phyloP scores from a whole-genome alignment of 768 basidiomycete genomes.

The Gymnopilus dilepis region DNA sequence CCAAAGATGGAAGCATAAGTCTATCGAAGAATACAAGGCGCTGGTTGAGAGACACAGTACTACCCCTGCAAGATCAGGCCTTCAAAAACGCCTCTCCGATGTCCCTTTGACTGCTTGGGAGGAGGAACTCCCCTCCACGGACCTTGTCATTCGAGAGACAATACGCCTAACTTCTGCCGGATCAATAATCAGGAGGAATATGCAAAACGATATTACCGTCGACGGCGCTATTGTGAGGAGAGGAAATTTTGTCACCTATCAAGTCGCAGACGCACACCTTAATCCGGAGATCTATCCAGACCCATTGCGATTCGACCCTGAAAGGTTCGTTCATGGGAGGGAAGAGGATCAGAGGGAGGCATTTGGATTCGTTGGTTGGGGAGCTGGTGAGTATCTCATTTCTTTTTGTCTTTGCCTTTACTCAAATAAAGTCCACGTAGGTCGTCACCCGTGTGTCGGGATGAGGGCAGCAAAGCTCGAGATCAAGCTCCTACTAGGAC shows the following conservation, averaged over 20 bases:
- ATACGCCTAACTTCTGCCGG: conserved; percentile 37
- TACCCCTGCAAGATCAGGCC: conserved; percentile 29
- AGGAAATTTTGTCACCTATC: conserved; percentile 44
- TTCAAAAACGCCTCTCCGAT: conserved; percentile 39
- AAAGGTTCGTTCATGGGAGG: conserved; percentile 33
- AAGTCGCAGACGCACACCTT: conserved; percentile 38
- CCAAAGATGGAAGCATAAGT: conserved; percentile 41
- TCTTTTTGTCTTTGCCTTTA: not conserved
- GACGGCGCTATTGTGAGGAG: conserved; percentile 31
- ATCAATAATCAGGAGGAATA: conserved; percentile 41
- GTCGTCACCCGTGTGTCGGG: conserved; percentile 45
- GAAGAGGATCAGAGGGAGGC: conserved; percentile 41
- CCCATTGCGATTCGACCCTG: conserved; percentile 43
- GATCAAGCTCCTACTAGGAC: conserved; percentile 40
- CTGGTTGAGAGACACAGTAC: conserved; percentile 37
- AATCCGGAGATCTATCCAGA: conserved; percentile 41
- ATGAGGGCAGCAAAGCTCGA: conserved; percentile 45
- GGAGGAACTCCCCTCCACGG: conserved; percentile 43
- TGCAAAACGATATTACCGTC: conserved; percentile 34
- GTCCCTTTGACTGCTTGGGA: conserved; percentile 47
- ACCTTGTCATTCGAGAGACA: conserved; percentile 46
- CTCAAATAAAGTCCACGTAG: conserved; percentile 21
- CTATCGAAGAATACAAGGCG: conserved; percentile 34
- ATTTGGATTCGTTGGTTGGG: conserved; percentile 44
- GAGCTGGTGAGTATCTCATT: conserved; percentile 35